Conservation (phyloP, 2,329 filamentous ascomycete species). For the Daldinia eschscholtzii region DNA sequence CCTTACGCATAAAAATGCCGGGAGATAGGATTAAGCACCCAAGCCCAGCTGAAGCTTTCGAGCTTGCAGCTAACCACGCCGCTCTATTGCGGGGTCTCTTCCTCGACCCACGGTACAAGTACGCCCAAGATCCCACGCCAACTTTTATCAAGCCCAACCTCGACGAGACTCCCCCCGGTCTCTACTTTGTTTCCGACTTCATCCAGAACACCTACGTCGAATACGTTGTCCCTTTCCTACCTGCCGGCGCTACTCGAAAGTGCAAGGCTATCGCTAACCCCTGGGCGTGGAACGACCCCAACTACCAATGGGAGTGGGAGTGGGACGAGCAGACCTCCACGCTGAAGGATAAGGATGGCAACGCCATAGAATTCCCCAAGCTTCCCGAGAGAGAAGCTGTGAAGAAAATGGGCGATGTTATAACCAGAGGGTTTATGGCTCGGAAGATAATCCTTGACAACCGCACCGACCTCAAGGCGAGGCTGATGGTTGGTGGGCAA, state of each 20-base stretch:
- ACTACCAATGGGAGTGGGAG: slow-evolving; percentile 49
- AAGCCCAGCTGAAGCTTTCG: slow-evolving; percentile 45
- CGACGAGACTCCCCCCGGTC: slow-evolving; percentile 38
- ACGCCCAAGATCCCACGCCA: slow-evolving; percentile 46
- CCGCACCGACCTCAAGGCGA: slow-evolving; percentile 45
- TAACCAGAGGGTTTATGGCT: slow-evolving; percentile 45
- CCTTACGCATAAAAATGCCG: slow-evolving; percentile 8
- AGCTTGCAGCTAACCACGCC: slow-evolving; percentile 45
- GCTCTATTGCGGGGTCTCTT: slow-evolving; percentile 48
- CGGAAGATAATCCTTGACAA: slow-evolving; percentile 50
- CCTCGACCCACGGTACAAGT: slow-evolving; percentile 47
- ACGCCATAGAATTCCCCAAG: slow-evolving; percentile 45
- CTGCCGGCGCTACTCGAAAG: slow-evolving; percentile 48
- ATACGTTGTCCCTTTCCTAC: slow-evolving; percentile 49
- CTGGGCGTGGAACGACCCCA: slow-evolving; percentile 49
- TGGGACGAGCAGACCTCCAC: slow-evolving; percentile 46
- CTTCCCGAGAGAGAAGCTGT: slow-evolving; percentile 25
- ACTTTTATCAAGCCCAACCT: slow-evolving; percentile 43
- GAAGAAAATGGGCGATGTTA: slow-evolving; percentile 39
- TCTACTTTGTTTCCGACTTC: slow-evolving; percentile 50
- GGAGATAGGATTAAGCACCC: slow-evolving; percentile 38
- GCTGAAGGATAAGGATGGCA: slow-evolving; percentile 42
- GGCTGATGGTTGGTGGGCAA: slow-evolving; percentile 44
- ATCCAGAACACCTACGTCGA: slow-evolving; percentile 50
- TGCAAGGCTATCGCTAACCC: slow-evolving; percentile 51